Conservation (phyloP, 306 rosid species). For the Trichosanthes truncata region DNA sequence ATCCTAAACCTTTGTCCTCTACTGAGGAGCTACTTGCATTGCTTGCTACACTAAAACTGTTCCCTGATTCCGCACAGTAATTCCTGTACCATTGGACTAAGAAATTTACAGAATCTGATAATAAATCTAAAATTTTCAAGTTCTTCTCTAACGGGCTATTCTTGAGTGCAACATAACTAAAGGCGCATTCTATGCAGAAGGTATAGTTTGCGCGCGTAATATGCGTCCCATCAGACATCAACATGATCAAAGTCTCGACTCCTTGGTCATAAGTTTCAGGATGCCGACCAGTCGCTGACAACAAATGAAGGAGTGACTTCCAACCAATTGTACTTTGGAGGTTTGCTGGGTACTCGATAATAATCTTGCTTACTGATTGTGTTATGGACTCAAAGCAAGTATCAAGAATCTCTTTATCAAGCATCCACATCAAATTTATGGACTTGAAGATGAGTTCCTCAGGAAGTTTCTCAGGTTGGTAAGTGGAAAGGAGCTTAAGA, state of each 20-base stretch:
- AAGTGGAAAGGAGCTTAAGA: conserved; percentile 42
- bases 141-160: conserved; percentile 79
- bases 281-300: conserved; percentile 57
- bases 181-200: conserved; percentile 62
- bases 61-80: conserved; percentile 46
- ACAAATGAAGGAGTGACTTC: conserved; percentile 66
- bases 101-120: conserved; percentile 50
- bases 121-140: conserved; percentile 48
- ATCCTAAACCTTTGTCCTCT: conserved; percentile 46
- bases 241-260: conserved; percentile 48
- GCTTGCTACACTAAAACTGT: conserved; percentile 33
- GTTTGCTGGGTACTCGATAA: conserved; percentile 57
- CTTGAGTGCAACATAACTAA: conserved; percentile 59
- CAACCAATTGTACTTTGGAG: conserved; percentile 66
- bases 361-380: conserved; percentile 40
- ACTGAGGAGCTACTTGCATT: conserved; percentile 41
- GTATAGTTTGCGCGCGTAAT: conserved; percentile 47
- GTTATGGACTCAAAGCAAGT: conserved; percentile 50
- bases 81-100: conserved; percentile 57
- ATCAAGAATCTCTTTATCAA: conserved; percentile 74
- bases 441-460: conserved; percentile 89
- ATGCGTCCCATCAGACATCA: conserved; percentile 45
- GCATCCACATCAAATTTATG: conserved; percentile 82
- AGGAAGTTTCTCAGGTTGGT: conserved; percentile 36
- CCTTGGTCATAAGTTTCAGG: conserved; percentile 63